Conservation (phyloP, 179 eudicot genomes). For the Beta lomatogona region DNA sequence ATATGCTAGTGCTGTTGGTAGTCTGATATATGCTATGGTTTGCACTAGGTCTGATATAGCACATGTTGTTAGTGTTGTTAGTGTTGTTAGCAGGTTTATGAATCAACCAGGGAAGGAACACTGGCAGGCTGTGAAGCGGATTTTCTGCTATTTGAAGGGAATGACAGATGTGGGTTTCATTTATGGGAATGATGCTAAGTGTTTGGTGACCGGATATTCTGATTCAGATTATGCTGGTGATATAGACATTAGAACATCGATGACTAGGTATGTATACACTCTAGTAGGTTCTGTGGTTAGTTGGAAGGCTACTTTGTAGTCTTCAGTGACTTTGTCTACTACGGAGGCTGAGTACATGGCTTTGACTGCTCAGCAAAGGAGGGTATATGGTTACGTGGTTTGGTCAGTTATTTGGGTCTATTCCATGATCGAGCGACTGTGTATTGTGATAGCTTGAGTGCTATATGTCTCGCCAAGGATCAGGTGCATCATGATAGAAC, state of each 20-base stretch:
- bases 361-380: conserved; percentile 2
- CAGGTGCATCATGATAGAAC: conserved; percentile 27
- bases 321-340: conserved; percentile 14
- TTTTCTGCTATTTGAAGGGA: background rate
- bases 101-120: background rate
- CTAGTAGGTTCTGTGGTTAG: conserved; percentile 22
- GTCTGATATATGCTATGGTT: no score
- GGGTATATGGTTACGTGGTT: conserved; percentile 9
- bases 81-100: no score
- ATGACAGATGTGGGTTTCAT: background rate
- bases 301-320: conserved; percentile 19
- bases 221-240: conserved; percentile 20
- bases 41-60: no score
- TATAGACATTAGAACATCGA: conserved; percentile 11
- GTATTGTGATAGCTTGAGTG: conserved; percentile 24
- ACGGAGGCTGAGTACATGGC: conserved; percentile 23
- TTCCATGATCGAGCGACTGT: background rate
- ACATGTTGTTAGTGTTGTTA: no score
- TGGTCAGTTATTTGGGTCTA: conserved; percentile 10
- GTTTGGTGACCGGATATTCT: background rate
- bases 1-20: no score
- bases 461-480: conserved; percentile 16
- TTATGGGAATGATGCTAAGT: background rate
- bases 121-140: background rate
- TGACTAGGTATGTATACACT: conserved; percentile 4